These are phyloP conservation scores for Stachybotrys elegans DNA, from an alignment of 2,329 filamentous ascomycete species.

Conservation along the genomic window DNA sequence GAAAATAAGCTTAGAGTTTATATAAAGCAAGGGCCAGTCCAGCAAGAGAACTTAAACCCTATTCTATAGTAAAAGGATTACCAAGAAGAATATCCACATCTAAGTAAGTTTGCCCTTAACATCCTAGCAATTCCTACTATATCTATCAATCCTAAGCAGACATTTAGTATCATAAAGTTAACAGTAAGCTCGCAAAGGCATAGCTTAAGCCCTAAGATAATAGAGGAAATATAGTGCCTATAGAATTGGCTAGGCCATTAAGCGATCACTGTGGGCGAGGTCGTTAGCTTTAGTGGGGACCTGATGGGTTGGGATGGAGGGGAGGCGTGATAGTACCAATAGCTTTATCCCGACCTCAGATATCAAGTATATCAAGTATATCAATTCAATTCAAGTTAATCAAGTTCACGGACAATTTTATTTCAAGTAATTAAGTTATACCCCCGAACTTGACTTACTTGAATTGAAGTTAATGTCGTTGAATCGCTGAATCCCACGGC, in stretches of 20 bases:
- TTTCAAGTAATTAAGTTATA: not conserved
- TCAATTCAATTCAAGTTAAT: not conserved
- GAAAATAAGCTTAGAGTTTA: not conserved
- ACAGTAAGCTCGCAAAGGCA: not conserved
- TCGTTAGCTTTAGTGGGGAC: not conserved
- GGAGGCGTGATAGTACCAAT: not conserved
- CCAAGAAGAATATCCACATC: not conserved
- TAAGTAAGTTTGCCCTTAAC: not conserved
- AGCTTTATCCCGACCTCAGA: not conserved
- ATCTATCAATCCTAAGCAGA: not conserved
- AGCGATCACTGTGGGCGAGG: not conserved
- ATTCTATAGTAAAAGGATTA: not conserved
- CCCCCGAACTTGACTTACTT: not conserved
- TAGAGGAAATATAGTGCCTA: not conserved
- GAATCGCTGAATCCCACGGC: no score
- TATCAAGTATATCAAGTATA: not conserved
- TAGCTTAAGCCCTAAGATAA: not conserved
- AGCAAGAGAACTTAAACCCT: not conserved
- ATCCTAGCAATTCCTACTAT: not conserved
- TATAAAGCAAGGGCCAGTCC: not conserved
- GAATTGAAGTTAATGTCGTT: not conserved
- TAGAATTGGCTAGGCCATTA: not conserved
- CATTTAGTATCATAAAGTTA: not conserved
- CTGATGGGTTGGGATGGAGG: not conserved
- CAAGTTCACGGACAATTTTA: not conserved